A percentile compares a stretch with the other conserved stretches of the same genome.
Conservation (phyloP, 192 early-diverging fungal species). For the Podila minutissima region DNA sequence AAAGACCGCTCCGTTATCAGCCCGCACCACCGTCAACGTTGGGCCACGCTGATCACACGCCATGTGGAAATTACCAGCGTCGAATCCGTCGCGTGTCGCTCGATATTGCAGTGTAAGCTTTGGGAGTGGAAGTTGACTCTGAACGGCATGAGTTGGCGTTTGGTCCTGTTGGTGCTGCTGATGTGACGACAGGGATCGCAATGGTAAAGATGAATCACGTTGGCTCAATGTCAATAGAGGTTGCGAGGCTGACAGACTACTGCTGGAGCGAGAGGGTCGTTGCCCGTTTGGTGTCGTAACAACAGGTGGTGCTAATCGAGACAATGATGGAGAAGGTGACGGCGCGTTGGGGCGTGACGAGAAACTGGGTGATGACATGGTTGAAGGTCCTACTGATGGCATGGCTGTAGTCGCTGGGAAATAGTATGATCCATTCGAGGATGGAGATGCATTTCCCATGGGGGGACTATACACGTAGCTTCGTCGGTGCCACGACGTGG, state of each 20-base stretch:
- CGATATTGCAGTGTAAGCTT: constrained; percentile 34
- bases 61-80: constrained; percentile 39
- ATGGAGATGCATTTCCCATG: background rate
- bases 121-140: background rate
- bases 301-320: background rate
- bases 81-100: constrained; percentile 39
- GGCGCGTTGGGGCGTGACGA: background rate
- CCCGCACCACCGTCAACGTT: constrained; percentile 32
- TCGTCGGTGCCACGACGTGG: background rate
- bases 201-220: background rate
- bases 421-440: background rate
- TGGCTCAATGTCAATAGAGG: background rate
- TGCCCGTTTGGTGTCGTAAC: background rate
- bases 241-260: background rate
- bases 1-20: constrained; percentile 36
- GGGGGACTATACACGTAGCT: background rate
- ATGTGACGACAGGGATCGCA: background rate
- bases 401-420: background rate
- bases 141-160: background rate
- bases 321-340: constrained; percentile 1
- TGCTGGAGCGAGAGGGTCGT: background rate
- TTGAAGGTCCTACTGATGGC: background rate
- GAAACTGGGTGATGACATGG: background rate
- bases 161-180: background rate
- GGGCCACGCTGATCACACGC: constrained; percentile 46